phyloP scores from a whole-genome alignment of 208 protist species.

The Trypanosoma brucei region DNA sequence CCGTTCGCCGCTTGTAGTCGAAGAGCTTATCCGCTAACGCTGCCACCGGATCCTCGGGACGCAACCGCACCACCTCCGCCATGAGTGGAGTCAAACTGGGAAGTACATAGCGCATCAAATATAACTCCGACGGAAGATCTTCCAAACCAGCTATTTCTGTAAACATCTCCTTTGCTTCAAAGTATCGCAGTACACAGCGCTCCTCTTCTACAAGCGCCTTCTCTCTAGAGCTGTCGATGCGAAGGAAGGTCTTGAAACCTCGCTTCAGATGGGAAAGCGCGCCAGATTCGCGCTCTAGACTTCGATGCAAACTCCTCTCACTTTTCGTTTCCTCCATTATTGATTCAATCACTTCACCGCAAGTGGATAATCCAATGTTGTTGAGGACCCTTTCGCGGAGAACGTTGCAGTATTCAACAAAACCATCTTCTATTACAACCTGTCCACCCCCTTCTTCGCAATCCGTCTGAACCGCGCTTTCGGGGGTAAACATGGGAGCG shows the following conservation, averaged over 20 bases:
- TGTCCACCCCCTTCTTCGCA: too few relatives aligned
- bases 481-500: slow-evolving; percentile 11
- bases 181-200: slow-evolving; percentile 45
- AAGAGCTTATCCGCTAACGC: slow-evolving; percentile 88
- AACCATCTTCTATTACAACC: background rate
- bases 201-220: slow-evolving; percentile 33
- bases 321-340: slow-evolving; percentile 11
- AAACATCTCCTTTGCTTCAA: slow-evolving; percentile 52
- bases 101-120: slow-evolving; percentile 92
- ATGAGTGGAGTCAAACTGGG: slow-evolving; percentile 89
- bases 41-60: slow-evolving; percentile 90
- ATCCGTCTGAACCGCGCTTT: background rate
- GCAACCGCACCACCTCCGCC: slow-evolving; percentile 81
- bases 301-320: background rate
- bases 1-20: slow-evolving; percentile 55
- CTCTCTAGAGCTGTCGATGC: slow-evolving; percentile 17
- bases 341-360: slow-evolving; percentile 4
- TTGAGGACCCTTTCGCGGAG: slow-evolving; percentile 15
- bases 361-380: slow-evolving; percentile 17
- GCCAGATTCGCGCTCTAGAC: slow-evolving; percentile 8
- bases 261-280: slow-evolving; percentile 19
- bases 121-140: slow-evolving; percentile 72
- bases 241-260: background rate
- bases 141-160: slow-evolving; percentile 16
- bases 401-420: slow-evolving; percentile 14